Percentiles rank a stretch among this genome's conserved stretches.
Conservation (phyloP, 2,329 filamentous ascomycete species). For the Claviceps sp. region DNA sequence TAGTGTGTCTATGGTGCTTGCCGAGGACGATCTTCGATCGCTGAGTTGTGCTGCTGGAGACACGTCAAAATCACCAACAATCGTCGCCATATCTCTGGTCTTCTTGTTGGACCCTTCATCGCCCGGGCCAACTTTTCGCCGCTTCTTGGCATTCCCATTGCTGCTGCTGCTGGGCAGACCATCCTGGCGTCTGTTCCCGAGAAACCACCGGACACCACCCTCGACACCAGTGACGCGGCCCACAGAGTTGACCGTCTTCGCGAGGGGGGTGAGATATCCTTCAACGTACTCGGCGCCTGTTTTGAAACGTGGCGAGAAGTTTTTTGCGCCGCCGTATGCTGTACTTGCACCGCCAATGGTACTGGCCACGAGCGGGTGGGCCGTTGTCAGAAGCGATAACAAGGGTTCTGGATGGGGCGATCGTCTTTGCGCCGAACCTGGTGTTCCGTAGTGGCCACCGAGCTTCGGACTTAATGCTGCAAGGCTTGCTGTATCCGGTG, state of each 20-base stretch:
- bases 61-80: slow-evolving; percentile 10
- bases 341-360: slow-evolving; percentile 76
- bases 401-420: slow-evolving; percentile 60
- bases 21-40: slow-evolving; percentile 46
- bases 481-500: slow-evolving; percentile 32
- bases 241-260: slow-evolving; percentile 74
- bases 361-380: slow-evolving; percentile 73
- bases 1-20: slow-evolving; percentile 59
- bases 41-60: slow-evolving; percentile 15
- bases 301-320: slow-evolving; percentile 78
- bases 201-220: slow-evolving; percentile 71
- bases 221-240: slow-evolving; percentile 80
- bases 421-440: slow-evolving; percentile 10
- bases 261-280: slow-evolving; percentile 72
- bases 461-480: slow-evolving; percentile 23
- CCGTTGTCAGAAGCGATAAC: slow-evolving; percentile 73
- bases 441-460: background rate
- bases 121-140: slow-evolving; percentile 40
- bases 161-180: slow-evolving; percentile 26
- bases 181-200: slow-evolving; percentile 44
- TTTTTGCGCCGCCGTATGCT: slow-evolving; percentile 77
- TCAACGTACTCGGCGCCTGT: slow-evolving; percentile 87
- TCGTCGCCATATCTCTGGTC: slow-evolving; percentile 1
- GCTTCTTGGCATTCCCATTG: slow-evolving; percentile 38
- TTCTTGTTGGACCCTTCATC: slow-evolving; percentile 15